Percentiles rank a stretch among this genome's conserved stretches.
Evolutionary conservation across 23 red algal genomes (phyloP).

Genomic region (Chondrus crispus): DNA sequence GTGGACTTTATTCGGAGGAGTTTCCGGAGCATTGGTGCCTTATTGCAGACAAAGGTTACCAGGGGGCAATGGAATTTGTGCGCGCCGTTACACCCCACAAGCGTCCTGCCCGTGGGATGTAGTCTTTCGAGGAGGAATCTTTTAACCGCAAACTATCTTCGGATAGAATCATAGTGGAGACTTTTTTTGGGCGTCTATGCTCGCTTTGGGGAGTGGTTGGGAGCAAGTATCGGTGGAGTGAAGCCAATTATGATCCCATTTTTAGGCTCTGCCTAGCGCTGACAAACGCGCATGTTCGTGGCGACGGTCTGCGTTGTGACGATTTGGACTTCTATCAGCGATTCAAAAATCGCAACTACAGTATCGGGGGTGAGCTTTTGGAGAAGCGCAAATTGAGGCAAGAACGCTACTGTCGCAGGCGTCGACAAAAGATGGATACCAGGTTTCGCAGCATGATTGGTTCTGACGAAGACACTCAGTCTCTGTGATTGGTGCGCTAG

Average conservation of each 20-base stretch:
- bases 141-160: background rate
- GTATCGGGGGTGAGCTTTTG: no score
- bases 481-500: no score
- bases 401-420: no score
- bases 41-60: background rate
- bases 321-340: no score
- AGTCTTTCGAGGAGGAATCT: background rate
- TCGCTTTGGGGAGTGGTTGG: background rate
- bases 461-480: no score
- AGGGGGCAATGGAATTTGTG: background rate
- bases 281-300: background rate
- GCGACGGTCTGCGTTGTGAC: background rate
- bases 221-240: background rate
- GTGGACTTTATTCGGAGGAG: no score
- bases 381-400: no score
- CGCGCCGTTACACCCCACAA: background rate
- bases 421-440: no score
- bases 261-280: background rate
- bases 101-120: background rate
- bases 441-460: no score
- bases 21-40: background rate
- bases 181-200: background rate
- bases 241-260: background rate
- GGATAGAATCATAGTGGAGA: conserved; percentile 11
- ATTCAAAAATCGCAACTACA: no score